Evolutionary conservation across 192 early-diverging fungal genomes (phyloP), one percentile per base, ranked within the genome.

Genomic region (Entomortierella parvispora): DNA sequence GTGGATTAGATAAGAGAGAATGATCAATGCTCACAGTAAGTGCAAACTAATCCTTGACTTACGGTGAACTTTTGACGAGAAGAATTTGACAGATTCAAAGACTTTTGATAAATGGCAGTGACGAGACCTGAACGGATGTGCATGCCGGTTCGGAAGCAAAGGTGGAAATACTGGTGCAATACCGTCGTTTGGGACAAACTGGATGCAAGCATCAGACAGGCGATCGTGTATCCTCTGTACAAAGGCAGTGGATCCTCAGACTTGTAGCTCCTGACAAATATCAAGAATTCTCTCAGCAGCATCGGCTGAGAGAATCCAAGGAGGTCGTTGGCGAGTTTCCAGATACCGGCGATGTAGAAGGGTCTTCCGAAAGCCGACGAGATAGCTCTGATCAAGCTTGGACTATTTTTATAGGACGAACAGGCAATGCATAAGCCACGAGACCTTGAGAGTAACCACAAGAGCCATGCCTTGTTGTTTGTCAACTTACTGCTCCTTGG

Each of bases 91-190:
- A 99, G 87, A 2, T 79, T 43, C 34, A 99, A 81, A 8, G 93
- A 84, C 79, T 97, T 99, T 46, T 85, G 84, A 75, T 96, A 98
- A 31, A 98, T 91, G 29, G 93, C 89, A 0, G 94, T 88, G 33
- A 92, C 88, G 23, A 94, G 70, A 23, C 90, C 93, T 6, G 93
- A 86, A 52, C 90, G 89, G 29, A 89, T 77, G 48, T 88, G 88
- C 88, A 93, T 91, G 34, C 92, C 91, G 4, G 88, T 90, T 25
- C 86, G 82, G 68, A 93, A 88, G 68, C 93, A 94, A 50, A 88
- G 72, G 59, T 96, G 93, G 81, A 95, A 94, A 81, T 96, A 95
- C 67, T 96, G 95, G 67, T 97, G 94, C 32, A 96, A 82, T 10
- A 95, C 80, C 46, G 91, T 74, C 4, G 96, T 93, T 76, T 97